Conservation (phyloP, 2,329 filamentous ascomycete species). For the Nectriaceae sp. region DNA sequence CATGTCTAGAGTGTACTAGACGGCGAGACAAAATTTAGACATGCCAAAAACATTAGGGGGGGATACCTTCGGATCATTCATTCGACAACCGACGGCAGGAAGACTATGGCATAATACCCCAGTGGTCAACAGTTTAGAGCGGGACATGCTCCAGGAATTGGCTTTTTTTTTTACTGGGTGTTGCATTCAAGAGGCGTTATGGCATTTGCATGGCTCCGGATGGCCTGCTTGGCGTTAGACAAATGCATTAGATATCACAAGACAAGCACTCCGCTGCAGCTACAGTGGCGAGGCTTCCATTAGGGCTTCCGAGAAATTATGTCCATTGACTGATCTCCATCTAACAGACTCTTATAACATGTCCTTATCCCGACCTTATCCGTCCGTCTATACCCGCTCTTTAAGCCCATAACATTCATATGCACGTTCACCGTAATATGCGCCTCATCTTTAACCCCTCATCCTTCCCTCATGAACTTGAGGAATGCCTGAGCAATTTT, state of each 20-base stretch:
- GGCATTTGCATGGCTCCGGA: constrained; percentile 5
- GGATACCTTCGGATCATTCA: neutral
- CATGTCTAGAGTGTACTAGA: constrained; percentile 1
- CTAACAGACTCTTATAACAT: neutral
- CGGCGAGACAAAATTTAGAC: neutral
- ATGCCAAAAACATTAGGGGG: neutral
- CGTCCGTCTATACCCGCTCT: neutral
- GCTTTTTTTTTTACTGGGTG: neutral
- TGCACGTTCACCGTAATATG: neutral
- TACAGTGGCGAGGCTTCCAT: no score
- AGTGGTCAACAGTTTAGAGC: neutral
- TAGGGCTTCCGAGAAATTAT: no score
- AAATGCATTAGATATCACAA: neutral
- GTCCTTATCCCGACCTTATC: neutral
- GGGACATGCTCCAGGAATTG: neutral
- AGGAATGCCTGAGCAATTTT: constrained; percentile 73
- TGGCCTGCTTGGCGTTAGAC: neutral
- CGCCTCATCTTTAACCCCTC: neutral
- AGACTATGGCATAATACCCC: constrained; percentile 21
- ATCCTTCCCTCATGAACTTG: constrained; percentile 68
- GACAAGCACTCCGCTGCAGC: neutral
- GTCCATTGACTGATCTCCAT: neutral
- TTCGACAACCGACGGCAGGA: neutral
- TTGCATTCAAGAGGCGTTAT: constrained; percentile 13
- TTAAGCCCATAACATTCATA: no score